These are phyloP conservation scores for Ogataea degrootiae DNA, from an alignment of 805 yeast species.

Conservation along the genomic window DNA sequence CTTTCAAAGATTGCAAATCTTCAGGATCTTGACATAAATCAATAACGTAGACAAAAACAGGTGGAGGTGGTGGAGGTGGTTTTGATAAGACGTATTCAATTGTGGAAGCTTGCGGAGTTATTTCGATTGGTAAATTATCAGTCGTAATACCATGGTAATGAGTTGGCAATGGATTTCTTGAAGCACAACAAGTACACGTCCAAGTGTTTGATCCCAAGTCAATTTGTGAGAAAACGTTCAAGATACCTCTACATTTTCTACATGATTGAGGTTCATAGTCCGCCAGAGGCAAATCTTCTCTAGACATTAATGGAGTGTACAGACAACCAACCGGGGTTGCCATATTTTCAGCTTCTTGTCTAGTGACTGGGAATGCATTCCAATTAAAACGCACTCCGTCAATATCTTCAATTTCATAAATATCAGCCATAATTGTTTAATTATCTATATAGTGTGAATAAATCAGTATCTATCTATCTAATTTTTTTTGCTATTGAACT, in stretches of 20 bases:
- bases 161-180: constrained; percentile 75
- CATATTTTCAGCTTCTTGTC: constrained; percentile 83
- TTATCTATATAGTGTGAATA: too few relatives aligned
- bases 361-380: constrained; percentile 86
- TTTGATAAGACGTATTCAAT: constrained; percentile 81
- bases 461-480: too few relatives aligned
- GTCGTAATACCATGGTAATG: constrained; percentile 74
- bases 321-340: constrained; percentile 93
- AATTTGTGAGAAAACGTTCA: constrained; percentile 83
- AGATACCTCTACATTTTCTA: constrained; percentile 75
- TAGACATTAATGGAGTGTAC: constrained; percentile 87
- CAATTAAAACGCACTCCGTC: constrained; percentile 73
- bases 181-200: constrained; percentile 80
- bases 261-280: constrained; percentile 84
- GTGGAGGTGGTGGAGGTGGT: constrained; percentile 61
- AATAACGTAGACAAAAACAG: constrained; percentile 78
- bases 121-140: constrained; percentile 77
- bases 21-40: constrained; percentile 90
- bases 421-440: constrained; percentile 33
- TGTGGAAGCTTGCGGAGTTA: constrained; percentile 63
- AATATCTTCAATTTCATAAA: constrained; percentile 54
- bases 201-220: constrained; percentile 73
- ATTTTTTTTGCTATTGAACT: background rate
- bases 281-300: constrained; percentile 72
- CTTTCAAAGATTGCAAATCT: constrained; percentile 78